Evolutionary conservation across 257 asterid species (phyloP), one percentile per base, ranked within the genome.

Genomic region (Coffea canephora): DNA sequence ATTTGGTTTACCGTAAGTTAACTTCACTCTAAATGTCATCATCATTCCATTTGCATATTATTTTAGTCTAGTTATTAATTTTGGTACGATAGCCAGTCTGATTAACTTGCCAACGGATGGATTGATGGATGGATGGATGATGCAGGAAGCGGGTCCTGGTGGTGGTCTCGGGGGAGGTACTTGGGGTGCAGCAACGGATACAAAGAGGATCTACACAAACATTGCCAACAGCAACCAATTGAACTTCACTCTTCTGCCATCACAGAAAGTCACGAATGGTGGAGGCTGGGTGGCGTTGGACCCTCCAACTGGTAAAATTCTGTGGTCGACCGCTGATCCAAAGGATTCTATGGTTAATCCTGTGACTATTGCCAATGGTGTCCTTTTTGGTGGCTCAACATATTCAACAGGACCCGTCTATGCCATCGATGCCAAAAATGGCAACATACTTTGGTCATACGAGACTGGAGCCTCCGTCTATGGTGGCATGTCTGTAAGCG

Each of bases 251-350:
- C 84, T 88, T 13, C 0, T 62, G 3, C 91, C 91, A 7, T 80
- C 89, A 0, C 43, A 74, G 16, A 77, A 78, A 2, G 82, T 86
- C 69, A 86, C 87, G 15, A 79, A 23, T 0, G 88, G 86, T 5
- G 89, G 91, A 10, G 88, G 87, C 3, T 86, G 91, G 91, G 91
- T 82, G 5, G 83, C 87, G 5, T 76, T 88, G 91, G 88, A 86
- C 74, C 79, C 88, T 31, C 55, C 50, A 21, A 84, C 83, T 0
- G 91, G 91, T 9, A 61, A 75, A 36, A 65, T 88, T 49, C 5
- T 88, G 59, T 86, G 91, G 89, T 86, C 91, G 4, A 82, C 89
- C 4, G 91, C 89, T 5, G 80, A 71, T n/a, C 89, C 91, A 0
- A 6, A 80, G 69, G 82, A 83, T 69, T 83, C 79, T 73, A 65